Evolutionary conservation across 2,329 filamentous ascomycete species (phyloP).

Genomic region (Hortaea werneckii): DNA sequence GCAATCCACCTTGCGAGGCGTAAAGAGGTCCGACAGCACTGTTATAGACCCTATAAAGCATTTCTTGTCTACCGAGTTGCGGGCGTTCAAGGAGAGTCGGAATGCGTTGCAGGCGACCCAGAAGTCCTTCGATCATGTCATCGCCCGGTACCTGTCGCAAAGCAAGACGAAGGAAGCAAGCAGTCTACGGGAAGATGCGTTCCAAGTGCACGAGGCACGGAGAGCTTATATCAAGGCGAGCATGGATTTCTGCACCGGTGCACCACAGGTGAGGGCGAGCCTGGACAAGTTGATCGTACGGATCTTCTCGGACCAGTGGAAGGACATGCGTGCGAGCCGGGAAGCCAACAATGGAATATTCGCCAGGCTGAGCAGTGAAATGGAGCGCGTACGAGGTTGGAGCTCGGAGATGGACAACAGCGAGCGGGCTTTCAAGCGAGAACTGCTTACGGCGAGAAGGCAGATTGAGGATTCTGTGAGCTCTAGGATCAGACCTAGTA

Average conservation of each 20-base stretch:
- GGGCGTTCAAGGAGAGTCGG: slow-evolving; percentile 75
- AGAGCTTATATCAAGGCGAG: slow-evolving; percentile 85
- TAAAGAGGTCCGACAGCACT: slow-evolving; percentile 66
- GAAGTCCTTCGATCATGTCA: slow-evolving; percentile 69
- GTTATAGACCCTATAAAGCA: slow-evolving; percentile 71
- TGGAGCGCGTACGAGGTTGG: slow-evolving; percentile 89
- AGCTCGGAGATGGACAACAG: slow-evolving; percentile 84
- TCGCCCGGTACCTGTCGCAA: slow-evolving; percentile 73
- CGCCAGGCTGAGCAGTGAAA: slow-evolving; percentile 61
- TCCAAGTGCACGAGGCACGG: slow-evolving; percentile 84
- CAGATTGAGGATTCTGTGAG: slow-evolving; percentile 74
- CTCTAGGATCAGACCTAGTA: slow-evolving; percentile 62
- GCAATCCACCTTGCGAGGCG: slow-evolving; percentile 60
- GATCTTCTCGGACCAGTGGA: slow-evolving; percentile 78
- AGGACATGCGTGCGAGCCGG: slow-evolving; percentile 65
- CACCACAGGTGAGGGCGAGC: slow-evolving; percentile 72
- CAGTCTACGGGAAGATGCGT: slow-evolving; percentile 84
- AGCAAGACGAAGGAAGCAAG: slow-evolving; percentile 92
- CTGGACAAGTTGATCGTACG: slow-evolving; percentile 80
- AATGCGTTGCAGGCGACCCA: slow-evolving; percentile 68
- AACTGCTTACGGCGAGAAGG: slow-evolving; percentile 67
- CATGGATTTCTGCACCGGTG: slow-evolving; percentile 84
- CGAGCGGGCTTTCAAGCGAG: slow-evolving; percentile 72
- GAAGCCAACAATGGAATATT: slow-evolving; percentile 55
- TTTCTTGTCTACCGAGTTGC: slow-evolving; percentile 71